These are phyloP conservation scores for Hymenoscyphus fraxineus DNA, from an alignment of 2,329 filamentous ascomycete genomes.

Conservation along the genomic window DNA sequence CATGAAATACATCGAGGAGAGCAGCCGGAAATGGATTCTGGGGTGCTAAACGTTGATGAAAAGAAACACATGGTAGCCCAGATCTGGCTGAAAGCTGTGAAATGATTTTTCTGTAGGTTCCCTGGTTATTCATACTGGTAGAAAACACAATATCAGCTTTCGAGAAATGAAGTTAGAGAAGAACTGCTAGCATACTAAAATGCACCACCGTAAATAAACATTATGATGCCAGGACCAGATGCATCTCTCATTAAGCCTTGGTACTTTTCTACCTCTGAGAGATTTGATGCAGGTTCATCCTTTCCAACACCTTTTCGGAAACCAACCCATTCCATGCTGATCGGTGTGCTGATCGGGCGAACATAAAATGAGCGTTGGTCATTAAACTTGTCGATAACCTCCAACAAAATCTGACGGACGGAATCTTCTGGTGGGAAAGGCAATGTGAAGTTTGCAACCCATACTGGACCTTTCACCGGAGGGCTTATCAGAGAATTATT, in stretches of 20 bases:
- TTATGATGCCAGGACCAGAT: background rate
- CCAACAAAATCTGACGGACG: background rate
- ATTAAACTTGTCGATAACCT: constrained; percentile 4
- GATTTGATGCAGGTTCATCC: background rate
- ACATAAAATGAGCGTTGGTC: background rate
- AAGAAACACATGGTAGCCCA: constrained; percentile 31
- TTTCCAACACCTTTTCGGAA: constrained; percentile 1
- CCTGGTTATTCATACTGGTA: background rate
- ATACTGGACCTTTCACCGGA: background rate
- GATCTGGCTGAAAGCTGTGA: background rate
- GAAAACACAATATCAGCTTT: no score
- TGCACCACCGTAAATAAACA: constrained; percentile 7
- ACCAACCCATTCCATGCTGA: constrained; percentile 5
- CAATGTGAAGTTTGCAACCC: background rate
- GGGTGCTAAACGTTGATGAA: background rate
- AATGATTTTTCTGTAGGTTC: background rate
- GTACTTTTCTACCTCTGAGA: constrained; percentile 6
- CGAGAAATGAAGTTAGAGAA: no score
- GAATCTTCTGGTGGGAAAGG: background rate
- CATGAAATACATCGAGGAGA: background rate
- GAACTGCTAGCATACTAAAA: constrained; percentile 6
- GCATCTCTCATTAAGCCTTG: constrained; percentile 2
- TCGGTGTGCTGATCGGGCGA: background rate
- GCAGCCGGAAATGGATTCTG: constrained; percentile 1
- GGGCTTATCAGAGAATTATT: background rate